These are phyloP conservation scores for Candida frijolesensis DNA, from an alignment of 1,139 yeast species.

Conservation along the genomic window DNA sequence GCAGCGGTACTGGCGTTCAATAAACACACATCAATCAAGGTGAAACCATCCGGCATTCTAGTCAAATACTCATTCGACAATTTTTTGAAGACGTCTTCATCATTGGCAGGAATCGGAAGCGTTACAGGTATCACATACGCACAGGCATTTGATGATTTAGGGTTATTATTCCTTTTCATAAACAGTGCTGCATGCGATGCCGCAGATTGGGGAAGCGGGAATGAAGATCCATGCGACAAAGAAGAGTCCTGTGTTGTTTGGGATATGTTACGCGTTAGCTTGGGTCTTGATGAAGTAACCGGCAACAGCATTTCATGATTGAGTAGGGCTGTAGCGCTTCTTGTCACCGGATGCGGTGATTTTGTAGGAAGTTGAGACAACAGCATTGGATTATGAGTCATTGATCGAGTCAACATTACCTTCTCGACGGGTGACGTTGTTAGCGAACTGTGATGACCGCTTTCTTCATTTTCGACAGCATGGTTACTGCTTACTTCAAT, in stretches of 20 bases:
- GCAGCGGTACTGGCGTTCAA: conserved; percentile 64
- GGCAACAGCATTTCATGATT: conserved; percentile 13
- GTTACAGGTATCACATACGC: conserved; percentile 50
- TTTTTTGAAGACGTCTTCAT: conserved; percentile 42
- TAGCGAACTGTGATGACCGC: conserved; percentile 16
- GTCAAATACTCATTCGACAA: conserved; percentile 46
- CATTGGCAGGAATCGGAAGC: conserved; percentile 46
- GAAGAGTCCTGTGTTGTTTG: conserved; percentile 42
- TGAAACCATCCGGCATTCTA: conserved; percentile 51
- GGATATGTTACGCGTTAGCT: conserved; percentile 34
- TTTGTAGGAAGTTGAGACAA: conserved; percentile 13
- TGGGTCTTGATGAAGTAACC: conserved; percentile 23
- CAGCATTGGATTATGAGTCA: conserved; percentile 23
- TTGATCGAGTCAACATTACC: conserved; percentile 24
- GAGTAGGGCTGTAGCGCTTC: conserved; percentile 8
- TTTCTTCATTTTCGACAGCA: conserved; percentile 6
- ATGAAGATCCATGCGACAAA: conserved; percentile 20
- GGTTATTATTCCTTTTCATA: not conserved
- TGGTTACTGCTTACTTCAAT: conserved; percentile 7
- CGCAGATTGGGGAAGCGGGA: not conserved
- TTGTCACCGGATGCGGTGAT: conserved; percentile 19
- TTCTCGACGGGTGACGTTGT: conserved; percentile 31
- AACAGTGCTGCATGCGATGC: conserved; percentile 4
- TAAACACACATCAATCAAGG: conserved; percentile 55
- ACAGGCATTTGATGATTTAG: conserved; percentile 25